Evolutionary conservation across 2,329 filamentous ascomycete genomes (phyloP).

Genomic region (Penicillium sp.): DNA sequence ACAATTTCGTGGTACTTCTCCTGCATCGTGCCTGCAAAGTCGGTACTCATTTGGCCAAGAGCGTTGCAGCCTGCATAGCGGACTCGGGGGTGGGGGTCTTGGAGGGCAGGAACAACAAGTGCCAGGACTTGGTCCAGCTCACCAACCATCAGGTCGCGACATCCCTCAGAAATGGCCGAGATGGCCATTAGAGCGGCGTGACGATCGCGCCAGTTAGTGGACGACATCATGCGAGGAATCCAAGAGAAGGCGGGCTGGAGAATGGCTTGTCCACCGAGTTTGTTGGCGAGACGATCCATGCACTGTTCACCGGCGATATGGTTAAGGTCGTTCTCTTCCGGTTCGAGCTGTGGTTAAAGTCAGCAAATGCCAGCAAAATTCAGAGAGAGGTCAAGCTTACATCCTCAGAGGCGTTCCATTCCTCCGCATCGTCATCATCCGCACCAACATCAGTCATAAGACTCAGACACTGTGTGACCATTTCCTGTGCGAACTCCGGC

Average conservation of each 20-base stretch:
- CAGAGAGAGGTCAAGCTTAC: slow-evolving; percentile 49
- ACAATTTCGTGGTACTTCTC: slow-evolving; percentile 88
- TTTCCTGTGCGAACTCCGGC: slow-evolving; percentile 83
- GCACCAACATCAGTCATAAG: slow-evolving; percentile 95
- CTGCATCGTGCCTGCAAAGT: slow-evolving; percentile 98
- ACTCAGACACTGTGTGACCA: slow-evolving; percentile 97
- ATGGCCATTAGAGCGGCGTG: slow-evolving; percentile 98
- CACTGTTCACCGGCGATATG: slow-evolving; percentile 97
- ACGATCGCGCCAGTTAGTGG: slow-evolving; percentile 87
- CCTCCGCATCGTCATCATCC: slow-evolving; percentile 90
- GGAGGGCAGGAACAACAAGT: slow-evolving; percentile 86
- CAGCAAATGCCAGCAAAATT: slow-evolving; percentile 27
- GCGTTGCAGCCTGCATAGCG: slow-evolving; percentile 98
- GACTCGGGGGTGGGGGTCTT: slow-evolving; percentile 87
- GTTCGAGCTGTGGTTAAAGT: slow-evolving; percentile 64
- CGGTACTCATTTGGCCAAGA: slow-evolving; percentile 98
- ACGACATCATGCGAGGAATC: slow-evolving; percentile 97
- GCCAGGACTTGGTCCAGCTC: slow-evolving; percentile 93
- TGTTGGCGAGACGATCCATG: slow-evolving; percentile 97
- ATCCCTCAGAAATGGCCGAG: slow-evolving; percentile 96
- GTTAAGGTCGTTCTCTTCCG: slow-evolving; percentile 94
- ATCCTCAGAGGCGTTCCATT: slow-evolving; percentile 93
- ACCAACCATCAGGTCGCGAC: slow-evolving; percentile 89
- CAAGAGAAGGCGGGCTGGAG: slow-evolving; percentile 92
- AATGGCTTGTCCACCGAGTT: slow-evolving; percentile 90